These are phyloP conservation scores for Lophium mytilinum DNA, from an alignment of 495 filamentous ascomycete genomes.

Conservation along the genomic window DNA sequence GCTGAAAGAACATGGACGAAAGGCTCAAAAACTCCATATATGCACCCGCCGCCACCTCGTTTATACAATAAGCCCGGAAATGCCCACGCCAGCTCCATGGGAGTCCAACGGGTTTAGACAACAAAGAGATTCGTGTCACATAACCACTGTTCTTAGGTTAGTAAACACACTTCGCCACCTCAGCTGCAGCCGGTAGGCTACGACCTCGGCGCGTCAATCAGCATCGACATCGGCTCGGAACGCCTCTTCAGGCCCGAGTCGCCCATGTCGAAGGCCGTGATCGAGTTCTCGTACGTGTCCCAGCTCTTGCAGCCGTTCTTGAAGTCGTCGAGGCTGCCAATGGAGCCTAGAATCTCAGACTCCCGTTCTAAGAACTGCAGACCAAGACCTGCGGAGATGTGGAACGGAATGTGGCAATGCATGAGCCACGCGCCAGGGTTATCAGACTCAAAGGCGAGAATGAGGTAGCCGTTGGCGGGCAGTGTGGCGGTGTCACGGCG, in stretches of 20 bases:
- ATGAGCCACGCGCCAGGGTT: constrained; percentile 34
- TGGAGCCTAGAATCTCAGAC: constrained; percentile 11
- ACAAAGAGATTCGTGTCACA: no score
- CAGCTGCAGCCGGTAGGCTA: background rate
- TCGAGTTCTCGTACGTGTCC: background rate
- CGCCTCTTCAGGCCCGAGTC: background rate
- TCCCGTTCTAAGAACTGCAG: constrained; percentile 31
- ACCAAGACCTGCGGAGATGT: constrained; percentile 29
- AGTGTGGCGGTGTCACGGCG: constrained; percentile 33
- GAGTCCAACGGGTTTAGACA: no score
- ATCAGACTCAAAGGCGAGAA: constrained; percentile 31
- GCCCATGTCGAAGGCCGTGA: background rate
- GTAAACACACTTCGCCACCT: no score
- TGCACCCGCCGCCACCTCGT: no score
- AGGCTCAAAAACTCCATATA: no score
- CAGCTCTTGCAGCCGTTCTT: constrained; percentile 15
- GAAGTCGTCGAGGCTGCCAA: constrained; percentile 10
- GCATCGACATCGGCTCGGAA: background rate
- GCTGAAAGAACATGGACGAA: no score
- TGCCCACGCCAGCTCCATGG: no score
- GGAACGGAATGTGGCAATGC: constrained; percentile 35
- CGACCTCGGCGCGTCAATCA: background rate
- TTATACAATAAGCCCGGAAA: no score
- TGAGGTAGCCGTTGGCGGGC: constrained; percentile 30
- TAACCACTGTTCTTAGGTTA: no score